A percentile compares a stretch with the other conserved stretches of the same genome.
These are phyloP conservation scores for Pisolithus albus DNA, from an alignment of 768 basidiomycete species.

Conservation along the genomic window DNA sequence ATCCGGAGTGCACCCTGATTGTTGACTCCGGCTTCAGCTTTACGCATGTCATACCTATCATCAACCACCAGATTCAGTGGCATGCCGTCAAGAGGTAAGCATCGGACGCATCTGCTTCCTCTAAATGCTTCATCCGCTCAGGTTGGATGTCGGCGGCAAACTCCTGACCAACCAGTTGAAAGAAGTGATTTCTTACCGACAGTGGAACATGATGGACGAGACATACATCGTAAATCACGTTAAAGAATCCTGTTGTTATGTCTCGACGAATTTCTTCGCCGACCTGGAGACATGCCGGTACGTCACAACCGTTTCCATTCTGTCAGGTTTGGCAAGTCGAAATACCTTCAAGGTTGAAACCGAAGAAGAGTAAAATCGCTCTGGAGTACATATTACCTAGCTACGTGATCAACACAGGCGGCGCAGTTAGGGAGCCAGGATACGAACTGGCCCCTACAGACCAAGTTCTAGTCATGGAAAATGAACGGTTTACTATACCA, in stretches of 20 bases:
- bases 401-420: conserved; percentile 60
- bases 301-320: conserved; percentile 24
- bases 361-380: conserved; percentile 60
- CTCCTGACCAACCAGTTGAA: conserved; percentile 93
- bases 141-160: conserved; percentile 94
- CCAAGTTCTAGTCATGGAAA: conserved; percentile 79
- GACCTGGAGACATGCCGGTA: conserved; percentile 81
- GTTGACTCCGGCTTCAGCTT: conserved; percentile 93
- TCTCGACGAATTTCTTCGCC: conserved; percentile 59
- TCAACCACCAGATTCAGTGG: conserved; percentile 71
- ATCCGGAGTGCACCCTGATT: conserved; percentile 73
- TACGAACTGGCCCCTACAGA: conserved; percentile 50
- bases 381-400: conserved; percentile 91
- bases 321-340: conserved; percentile 11
- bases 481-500: conserved; percentile 89
- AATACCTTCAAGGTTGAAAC: conserved; percentile 38
- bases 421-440: conserved; percentile 47
- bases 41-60: conserved; percentile 83
- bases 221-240: conserved; percentile 90
- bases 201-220: conserved; percentile 99
- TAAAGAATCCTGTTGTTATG: conserved; percentile 87
- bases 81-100: conserved; percentile 71
- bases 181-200: conserved; percentile 87
- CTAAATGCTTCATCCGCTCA: conserved; percentile 28
- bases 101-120: conserved; percentile 8